Conservation (phyloP, 495 filamentous ascomycete genomes). For the Hyphodiscus hymeniophilus region DNA sequence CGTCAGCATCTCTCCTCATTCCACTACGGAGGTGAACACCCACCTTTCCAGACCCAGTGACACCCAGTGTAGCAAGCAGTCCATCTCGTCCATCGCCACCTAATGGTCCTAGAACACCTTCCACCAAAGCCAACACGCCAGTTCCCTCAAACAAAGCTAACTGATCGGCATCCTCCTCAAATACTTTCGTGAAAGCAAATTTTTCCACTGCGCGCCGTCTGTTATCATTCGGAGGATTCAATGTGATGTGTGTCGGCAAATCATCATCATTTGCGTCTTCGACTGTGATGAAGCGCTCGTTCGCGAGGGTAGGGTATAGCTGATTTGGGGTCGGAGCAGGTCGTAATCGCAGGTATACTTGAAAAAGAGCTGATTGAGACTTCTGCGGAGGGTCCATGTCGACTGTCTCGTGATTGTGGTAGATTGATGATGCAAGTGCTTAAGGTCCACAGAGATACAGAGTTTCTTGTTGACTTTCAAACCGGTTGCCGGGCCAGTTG, state of each 20-base stretch:
- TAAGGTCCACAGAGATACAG: no score
- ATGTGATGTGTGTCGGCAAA: slow-evolving; percentile 71
- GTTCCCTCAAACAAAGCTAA: slow-evolving; percentile 82
- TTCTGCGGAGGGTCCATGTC: slow-evolving; percentile 17
- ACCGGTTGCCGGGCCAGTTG: no score
- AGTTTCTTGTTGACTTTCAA: no score
- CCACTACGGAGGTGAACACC: slow-evolving; percentile 14
- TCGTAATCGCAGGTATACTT: slow-evolving; percentile 86
- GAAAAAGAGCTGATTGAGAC: slow-evolving; percentile 52
- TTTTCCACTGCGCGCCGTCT: slow-evolving; percentile 82
- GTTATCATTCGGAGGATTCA: slow-evolving; percentile 71
- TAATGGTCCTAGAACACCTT: slow-evolving; percentile 62
- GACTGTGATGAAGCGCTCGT: slow-evolving; percentile 71
- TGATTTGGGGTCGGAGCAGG: slow-evolving; percentile 45
- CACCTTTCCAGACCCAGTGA: slow-evolving; percentile 95
- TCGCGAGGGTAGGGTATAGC: slow-evolving; percentile 23
- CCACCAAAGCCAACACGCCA: slow-evolving; percentile 63
- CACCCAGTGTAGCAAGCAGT: slow-evolving; percentile 82
- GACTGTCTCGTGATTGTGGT: slow-evolving; percentile 1
- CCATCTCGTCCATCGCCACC: slow-evolving; percentile 80
- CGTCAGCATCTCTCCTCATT: not conserved
- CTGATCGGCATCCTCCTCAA: slow-evolving; percentile 77
- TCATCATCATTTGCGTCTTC: slow-evolving; percentile 45
- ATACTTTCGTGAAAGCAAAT: slow-evolving; percentile 91
- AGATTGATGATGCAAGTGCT: no score